These are phyloP conservation scores for Russula brevipes DNA, from an alignment of 768 basidiomycete genomes.

Conservation along the genomic window DNA sequence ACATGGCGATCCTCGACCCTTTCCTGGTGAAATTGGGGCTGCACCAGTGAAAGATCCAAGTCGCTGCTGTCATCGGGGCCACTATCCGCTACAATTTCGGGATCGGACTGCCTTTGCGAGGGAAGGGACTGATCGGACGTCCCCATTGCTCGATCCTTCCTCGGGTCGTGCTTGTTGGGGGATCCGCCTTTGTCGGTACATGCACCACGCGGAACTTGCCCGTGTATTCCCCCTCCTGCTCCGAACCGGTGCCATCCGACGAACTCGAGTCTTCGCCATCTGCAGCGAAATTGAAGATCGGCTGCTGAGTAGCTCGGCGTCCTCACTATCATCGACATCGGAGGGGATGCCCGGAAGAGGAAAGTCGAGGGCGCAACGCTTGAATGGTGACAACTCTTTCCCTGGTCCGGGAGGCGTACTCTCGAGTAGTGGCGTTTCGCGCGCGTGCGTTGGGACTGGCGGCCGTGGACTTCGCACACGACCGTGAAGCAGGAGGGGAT, in stretches of 20 bases:
- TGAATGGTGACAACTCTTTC: conserved; percentile 13
- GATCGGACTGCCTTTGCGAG: conserved; percentile 29
- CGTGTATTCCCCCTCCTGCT: conserved; percentile 60
- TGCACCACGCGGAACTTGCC: conserved; percentile 53
- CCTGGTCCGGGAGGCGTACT: conserved; percentile 29
- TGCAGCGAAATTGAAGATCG: conserved; percentile 27
- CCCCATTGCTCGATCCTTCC: conserved; percentile 57
- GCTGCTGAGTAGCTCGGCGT: conserved; percentile 15
- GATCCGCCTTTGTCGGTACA: conserved; percentile 61
- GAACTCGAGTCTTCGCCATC: conserved; percentile 14
- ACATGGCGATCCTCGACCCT: background rate
- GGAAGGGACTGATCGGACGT: conserved; percentile 65
- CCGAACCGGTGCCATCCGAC: conserved; percentile 29
- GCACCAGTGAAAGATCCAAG: background rate
- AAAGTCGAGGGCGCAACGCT: conserved; percentile 21
- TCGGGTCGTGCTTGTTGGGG: conserved; percentile 52
- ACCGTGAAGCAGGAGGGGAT: conserved; percentile 61
- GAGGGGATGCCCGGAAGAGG: conserved; percentile 19
- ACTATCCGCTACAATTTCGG: conserved; percentile 30
- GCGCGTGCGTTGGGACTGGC: conserved; percentile 31
- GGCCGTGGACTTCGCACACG: conserved; percentile 31
- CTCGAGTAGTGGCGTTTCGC: conserved; percentile 37
- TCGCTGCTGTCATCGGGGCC: conserved; percentile 24
- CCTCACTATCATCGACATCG: conserved; percentile 25
- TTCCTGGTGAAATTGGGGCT: conserved; percentile 4